These are phyloP conservation scores for Keithomyces neogunnii DNA, from an alignment of 2,329 filamentous ascomycete species.

Conservation along the genomic window DNA sequence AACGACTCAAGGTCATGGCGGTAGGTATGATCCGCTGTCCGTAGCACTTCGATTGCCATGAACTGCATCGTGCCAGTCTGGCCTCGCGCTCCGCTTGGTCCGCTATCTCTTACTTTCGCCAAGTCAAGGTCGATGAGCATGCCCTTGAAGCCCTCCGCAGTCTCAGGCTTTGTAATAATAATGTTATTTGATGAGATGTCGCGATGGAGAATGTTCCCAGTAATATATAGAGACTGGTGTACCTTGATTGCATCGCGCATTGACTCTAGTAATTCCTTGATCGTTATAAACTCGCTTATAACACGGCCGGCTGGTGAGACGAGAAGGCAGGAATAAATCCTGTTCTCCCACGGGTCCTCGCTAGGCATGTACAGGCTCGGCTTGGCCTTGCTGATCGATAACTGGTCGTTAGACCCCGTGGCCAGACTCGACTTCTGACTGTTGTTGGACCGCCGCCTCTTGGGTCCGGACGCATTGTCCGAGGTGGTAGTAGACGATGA, in stretches of 20 bases:
- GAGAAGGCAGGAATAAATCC: slow-evolving; percentile 7
- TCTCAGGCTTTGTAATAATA: slow-evolving; percentile 19
- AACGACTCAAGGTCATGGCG: slow-evolving; percentile 2
- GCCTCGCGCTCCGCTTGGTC: slow-evolving; percentile 15
- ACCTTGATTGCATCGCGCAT: slow-evolving; percentile 26
- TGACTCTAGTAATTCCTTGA: slow-evolving; percentile 23
- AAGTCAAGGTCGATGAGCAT: slow-evolving; percentile 13
- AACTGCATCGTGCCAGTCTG: slow-evolving; percentile 21
- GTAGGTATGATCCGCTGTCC: slow-evolving; percentile 16
- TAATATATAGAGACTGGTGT: slow-evolving; percentile 23
- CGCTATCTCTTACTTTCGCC: slow-evolving; percentile 9
- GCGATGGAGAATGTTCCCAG: slow-evolving; percentile 10
- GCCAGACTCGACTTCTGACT: slow-evolving; percentile 8
- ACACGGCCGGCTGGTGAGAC: slow-evolving; percentile 10
- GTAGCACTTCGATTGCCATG: slow-evolving; percentile 25
- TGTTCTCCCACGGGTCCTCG: slow-evolving; percentile 9
- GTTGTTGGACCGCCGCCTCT: slow-evolving; percentile 6
- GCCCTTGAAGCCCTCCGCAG: slow-evolving; percentile 15
- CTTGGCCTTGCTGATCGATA: slow-evolving; percentile 3
- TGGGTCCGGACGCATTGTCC: slow-evolving; percentile 5
- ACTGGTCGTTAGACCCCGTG: background rate
- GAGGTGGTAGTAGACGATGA: slow-evolving; percentile 5
- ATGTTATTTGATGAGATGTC: slow-evolving; percentile 21
- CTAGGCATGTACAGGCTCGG: slow-evolving; percentile 7
- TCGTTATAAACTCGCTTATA: slow-evolving; percentile 15